These are phyloP conservation scores for Aspergillus texensis DNA, from an alignment of 2,329 filamentous ascomycete species.

Conservation along the genomic window DNA sequence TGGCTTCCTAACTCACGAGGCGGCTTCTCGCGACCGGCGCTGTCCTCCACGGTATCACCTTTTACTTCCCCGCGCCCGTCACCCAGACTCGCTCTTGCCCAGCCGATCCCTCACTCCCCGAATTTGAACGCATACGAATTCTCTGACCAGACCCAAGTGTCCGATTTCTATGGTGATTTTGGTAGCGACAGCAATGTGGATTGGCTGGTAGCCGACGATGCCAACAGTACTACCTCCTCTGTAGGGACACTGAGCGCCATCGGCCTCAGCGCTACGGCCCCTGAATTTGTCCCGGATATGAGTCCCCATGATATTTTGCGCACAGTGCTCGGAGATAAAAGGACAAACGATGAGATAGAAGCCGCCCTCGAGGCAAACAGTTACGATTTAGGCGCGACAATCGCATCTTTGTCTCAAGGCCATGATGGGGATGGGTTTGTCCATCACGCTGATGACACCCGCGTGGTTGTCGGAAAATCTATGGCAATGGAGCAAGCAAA, in stretches of 20 bases:
- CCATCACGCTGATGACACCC: conserved; percentile 60
- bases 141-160: conserved; percentile 76
- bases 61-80: conserved; percentile 94
- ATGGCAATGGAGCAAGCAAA: conserved; percentile 73
- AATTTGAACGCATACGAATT: conserved; percentile 95
- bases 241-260: conserved; percentile 71
- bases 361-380: conserved; percentile 83
- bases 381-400: conserved; percentile 90
- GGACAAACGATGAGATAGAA: conserved; percentile 92
- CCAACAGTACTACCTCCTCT: conserved; percentile 77
- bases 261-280: conserved; percentile 75
- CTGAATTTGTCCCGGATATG: conserved; percentile 88
- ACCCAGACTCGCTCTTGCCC: conserved; percentile 84
- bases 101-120: conserved; percentile 92
- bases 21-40: conserved; percentile 74
- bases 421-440: conserved; percentile 57
- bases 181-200: conserved; percentile 88
- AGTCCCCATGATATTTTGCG: conserved; percentile 97
- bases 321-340: conserved; percentile 86
- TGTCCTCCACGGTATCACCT: conserved; percentile 77
- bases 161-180: conserved; percentile 86
- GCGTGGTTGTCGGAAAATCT: conserved; percentile 84
- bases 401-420: conserved; percentile 82
- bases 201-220: conserved; percentile 90
- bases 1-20: conserved; percentile 74